Conservation (phyloP, 495 filamentous ascomycete genomes). For the Aspergillus steynii region DNA sequence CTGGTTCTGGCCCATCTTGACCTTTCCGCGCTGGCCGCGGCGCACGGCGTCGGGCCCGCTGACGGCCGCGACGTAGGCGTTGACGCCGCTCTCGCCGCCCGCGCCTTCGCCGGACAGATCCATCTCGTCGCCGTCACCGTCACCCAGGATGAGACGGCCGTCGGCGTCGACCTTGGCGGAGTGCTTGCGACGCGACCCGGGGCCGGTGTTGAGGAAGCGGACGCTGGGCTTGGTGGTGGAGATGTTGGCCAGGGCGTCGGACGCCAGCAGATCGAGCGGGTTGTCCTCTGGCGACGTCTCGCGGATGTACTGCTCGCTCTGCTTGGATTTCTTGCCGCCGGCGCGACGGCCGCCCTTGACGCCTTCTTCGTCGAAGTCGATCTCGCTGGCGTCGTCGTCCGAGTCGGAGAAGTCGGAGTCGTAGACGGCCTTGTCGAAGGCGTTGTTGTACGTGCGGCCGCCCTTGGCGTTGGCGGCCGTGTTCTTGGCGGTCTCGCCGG, state of each 20-base stretch:
- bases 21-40: slow-evolving; percentile 77
- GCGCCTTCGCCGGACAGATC: slow-evolving; percentile 40
- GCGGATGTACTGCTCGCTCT: slow-evolving; percentile 76
- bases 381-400: slow-evolving; percentile 60
- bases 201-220: slow-evolving; percentile 44
- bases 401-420: slow-evolving; percentile 80
- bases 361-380: slow-evolving; percentile 51
- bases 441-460: slow-evolving; percentile 66
- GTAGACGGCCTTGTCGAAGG: slow-evolving; percentile 94
- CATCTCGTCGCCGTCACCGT: slow-evolving; percentile 60
- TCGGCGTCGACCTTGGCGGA: slow-evolving; percentile 73
- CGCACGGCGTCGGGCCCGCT: slow-evolving; percentile 78
- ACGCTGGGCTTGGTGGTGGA: slow-evolving; percentile 81
- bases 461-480: slow-evolving; percentile 19
- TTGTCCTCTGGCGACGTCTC: slow-evolving; percentile 81
- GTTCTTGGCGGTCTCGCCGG: slow-evolving; percentile 22
- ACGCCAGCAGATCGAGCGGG: slow-evolving; percentile 88
- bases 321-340: slow-evolving; percentile 45
- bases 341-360: slow-evolving; percentile 29
- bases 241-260: slow-evolving; percentile 86
- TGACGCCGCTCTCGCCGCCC: slow-evolving; percentile 61
- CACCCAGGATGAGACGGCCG: slow-evolving; percentile 83
- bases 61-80: slow-evolving; percentile 90
- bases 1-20: slow-evolving; percentile 77
- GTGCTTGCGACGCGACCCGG: slow-evolving; percentile 47